A percentile compares a stretch with the other conserved stretches of the same genome.
phyloP scores from a whole-genome alignment of 495 filamentous ascomycete genomes.

The Hypoxylon rickii region DNA sequence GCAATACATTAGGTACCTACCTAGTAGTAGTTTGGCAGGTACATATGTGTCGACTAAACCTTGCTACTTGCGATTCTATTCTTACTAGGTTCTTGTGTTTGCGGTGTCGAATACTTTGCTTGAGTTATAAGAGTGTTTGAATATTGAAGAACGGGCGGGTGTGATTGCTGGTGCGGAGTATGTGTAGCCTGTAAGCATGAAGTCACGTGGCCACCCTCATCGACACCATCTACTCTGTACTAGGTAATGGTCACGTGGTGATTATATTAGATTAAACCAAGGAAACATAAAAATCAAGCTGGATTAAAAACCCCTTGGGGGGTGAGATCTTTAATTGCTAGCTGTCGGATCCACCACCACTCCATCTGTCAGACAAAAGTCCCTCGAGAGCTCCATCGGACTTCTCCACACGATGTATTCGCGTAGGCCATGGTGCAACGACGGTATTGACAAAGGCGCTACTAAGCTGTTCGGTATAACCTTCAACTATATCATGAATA shows the following conservation, averaged over 20 bases:
- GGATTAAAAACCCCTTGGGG: constrained; percentile 16
- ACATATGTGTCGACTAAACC: too few relatives aligned
- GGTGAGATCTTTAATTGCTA: constrained; percentile 11
- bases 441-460: constrained; percentile 29
- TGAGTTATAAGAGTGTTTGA: too few relatives aligned
- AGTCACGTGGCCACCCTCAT: neutral
- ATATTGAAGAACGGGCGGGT: too few relatives aligned
- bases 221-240: constrained; percentile 2
- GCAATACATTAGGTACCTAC: too few relatives aligned
- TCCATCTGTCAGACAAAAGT: constrained; percentile 19
- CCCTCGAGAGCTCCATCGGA: constrained; percentile 8
- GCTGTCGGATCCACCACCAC: constrained; percentile 7
- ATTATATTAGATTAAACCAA: constrained; percentile 26
- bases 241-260: constrained; percentile 13
- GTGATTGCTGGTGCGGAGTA: too few relatives aligned
- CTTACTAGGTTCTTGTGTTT: too few relatives aligned
- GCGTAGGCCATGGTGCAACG: constrained; percentile 37
- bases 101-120: too few relatives aligned
- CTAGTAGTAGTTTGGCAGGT: too few relatives aligned
- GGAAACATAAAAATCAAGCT: constrained; percentile 18
- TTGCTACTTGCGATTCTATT: too few relatives aligned
- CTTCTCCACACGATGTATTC: constrained; percentile 32
- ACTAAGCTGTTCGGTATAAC: constrained; percentile 31
- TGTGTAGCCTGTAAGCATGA: too few relatives aligned
- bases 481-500: too few relatives aligned